Evolutionary conservation across 192 early-diverging fungal species (phyloP), one percentile per base, ranked within the genome.

Genomic region (Globomyces pollinis-pini): DNA sequence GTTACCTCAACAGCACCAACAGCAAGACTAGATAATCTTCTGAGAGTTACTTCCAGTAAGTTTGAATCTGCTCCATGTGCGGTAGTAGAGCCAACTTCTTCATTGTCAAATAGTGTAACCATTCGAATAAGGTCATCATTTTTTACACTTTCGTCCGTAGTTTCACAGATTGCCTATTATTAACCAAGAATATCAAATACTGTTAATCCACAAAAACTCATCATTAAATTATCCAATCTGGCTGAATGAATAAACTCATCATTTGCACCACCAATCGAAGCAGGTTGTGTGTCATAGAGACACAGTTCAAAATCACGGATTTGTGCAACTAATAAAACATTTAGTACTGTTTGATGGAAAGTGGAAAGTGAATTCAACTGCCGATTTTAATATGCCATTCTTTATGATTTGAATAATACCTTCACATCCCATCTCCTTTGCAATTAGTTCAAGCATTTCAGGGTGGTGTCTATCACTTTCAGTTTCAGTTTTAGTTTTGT

Each of bases 241-340:
- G 90, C 78, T 1, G 94, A 90, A 65, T 90, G 93, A 58, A 99
- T 87, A 56, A 90, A 98, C 75, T 99, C 94, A 53, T 93, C 80
- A 74, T 81, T 78, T 28, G 86, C 79, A 4, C 96, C 96, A 52
- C 96, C 96, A 43, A 98, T 86, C 15, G 81, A 70, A 13, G 94
- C 84, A 50, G 85, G 79, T 54, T 98, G 91, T 20, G 90, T 94
- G 68, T 99, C 96, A 63, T 88, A 99, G 36, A 99, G 78, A 68
- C 93, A 94, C 26, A 99, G 79, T 68, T 99, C 96, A 78, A 99
- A 94, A 73, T 99, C 96, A 31, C 82, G 69, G 56, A 99, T 93
- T 60, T 91, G 74, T 1, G 71, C 74, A 16, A 78, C 88, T 80
- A 35, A 28, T 13, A 60, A 16, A n/a, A n/a, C n/a, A n/a, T n/a